Evolutionary conservation across 768 basidiomycete species (phyloP).

Genomic region (Psilocybe cubensis): DNA sequence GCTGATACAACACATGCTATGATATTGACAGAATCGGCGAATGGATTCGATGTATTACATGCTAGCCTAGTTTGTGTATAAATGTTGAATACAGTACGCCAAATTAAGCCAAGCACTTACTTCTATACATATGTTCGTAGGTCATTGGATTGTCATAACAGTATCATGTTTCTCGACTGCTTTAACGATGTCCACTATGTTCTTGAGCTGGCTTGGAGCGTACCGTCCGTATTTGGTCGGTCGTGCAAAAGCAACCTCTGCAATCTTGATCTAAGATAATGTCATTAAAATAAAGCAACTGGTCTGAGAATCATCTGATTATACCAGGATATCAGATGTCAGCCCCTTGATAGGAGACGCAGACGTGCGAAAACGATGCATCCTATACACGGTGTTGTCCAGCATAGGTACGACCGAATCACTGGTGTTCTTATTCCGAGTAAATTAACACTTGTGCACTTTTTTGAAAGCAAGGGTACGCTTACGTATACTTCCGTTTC

Average conservation of each 20-base stretch:
- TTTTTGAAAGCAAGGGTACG: not conserved
- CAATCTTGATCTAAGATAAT: constrained; percentile 60
- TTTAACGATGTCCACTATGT: constrained; percentile 22
- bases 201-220: constrained; percentile 52
- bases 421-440: constrained; percentile 49
- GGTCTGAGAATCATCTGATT: constrained; percentile 21
- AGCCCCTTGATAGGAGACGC: constrained; percentile 86
- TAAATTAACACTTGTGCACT: no score
- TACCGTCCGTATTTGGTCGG: constrained; percentile 57
- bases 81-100: constrained; percentile 26
- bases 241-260: constrained; percentile 64
- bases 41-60: constrained; percentile 44
- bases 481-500: constrained; percentile 73
- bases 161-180: constrained; percentile 7
- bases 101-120: no score
- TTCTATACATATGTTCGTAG: not conserved
- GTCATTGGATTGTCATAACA: not conserved
- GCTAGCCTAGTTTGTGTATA: constrained; percentile 60
- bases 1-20: no score
- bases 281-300: not conserved
- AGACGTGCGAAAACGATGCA: constrained; percentile 81
- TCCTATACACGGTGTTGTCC: constrained; percentile 62
- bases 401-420: constrained; percentile 55
- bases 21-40: no score
- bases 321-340: constrained; percentile 80